Evolutionary conservation across 192 early-diverging fungal genomes (phyloP).

Genomic region (Phycomyces blakesleeanus): DNA sequence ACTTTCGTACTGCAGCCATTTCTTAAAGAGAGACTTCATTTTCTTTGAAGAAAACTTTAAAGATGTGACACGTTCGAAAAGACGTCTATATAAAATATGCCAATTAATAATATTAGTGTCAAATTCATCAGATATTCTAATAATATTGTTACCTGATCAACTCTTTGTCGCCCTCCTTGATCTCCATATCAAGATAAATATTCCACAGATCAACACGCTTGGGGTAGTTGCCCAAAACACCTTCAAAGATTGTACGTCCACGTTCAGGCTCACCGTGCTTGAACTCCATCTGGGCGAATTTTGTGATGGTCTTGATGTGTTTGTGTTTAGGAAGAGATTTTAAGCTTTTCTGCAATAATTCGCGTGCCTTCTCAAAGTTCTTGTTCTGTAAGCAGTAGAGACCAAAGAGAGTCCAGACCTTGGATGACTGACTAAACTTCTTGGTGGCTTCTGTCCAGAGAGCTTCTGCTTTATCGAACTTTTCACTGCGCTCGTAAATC

Average conservation of each 20-base stretch:
- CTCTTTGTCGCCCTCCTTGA: conserved; percentile 64
- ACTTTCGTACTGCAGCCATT: conserved; percentile 96
- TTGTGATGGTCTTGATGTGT: conserved; percentile 90
- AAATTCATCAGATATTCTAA: not conserved
- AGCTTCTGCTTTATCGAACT: conserved; percentile 52
- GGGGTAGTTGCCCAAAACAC: conserved; percentile 87
- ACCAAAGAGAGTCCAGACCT: conserved; percentile 89
- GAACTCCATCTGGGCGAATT: conserved; percentile 98
- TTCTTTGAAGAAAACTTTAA: conserved; percentile 94
- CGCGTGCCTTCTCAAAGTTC: conserved; percentile 73
- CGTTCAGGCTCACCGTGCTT: conserved; percentile 95
- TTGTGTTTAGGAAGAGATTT: conserved; percentile 90
- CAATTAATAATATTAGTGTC: not conserved
- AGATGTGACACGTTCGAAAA: conserved; percentile 89
- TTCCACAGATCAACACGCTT: conserved; percentile 96
- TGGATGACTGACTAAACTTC: conserved; percentile 85
- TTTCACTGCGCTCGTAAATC: conserved; percentile 86
- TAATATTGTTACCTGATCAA: conserved; percentile 52
- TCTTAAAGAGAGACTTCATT: conserved; percentile 99
- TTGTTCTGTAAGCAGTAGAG: conserved; percentile 73
- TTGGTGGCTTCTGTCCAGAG: conserved; percentile 60
- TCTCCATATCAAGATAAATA: conserved; percentile 97
- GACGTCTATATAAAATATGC: conserved; percentile 34
- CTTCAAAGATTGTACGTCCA: conserved; percentile 97
- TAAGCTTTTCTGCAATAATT: conserved; percentile 74